Evolutionary conservation across 129 eudicot species (phyloP).

Genomic region (Pittosporum tobira): DNA sequence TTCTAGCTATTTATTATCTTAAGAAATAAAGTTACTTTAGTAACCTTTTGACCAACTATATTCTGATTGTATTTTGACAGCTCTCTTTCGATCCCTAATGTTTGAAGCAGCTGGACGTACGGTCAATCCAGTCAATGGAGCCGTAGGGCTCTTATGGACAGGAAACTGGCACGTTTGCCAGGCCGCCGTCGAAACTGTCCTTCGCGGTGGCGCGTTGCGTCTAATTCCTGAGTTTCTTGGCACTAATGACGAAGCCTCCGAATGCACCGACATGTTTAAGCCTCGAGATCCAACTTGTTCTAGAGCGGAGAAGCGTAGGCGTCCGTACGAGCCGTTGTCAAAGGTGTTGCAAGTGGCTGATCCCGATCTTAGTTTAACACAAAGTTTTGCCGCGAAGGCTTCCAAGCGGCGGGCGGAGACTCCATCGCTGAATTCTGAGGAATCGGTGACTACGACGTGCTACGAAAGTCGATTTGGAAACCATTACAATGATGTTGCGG

Average conservation of each 20-base stretch:
- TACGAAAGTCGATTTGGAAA: slow-evolving; percentile 33
- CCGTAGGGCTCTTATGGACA: slow-evolving; percentile 78
- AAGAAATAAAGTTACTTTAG: too few relatives aligned
- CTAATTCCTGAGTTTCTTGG: slow-evolving; percentile 54
- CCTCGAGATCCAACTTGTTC: slow-evolving; percentile 28
- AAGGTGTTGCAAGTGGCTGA: slow-evolving; percentile 19
- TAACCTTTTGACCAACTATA: background rate
- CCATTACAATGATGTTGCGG: background rate
- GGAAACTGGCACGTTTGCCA: slow-evolving; percentile 96
- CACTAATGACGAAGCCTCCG: slow-evolving; percentile 45
- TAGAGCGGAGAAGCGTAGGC: slow-evolving; percentile 40
- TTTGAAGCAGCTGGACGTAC: slow-evolving; percentile 97
- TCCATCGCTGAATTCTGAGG: slow-evolving; percentile 77
- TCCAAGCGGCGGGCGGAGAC: slow-evolving; percentile 49
- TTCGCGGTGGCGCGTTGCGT: slow-evolving; percentile 65
- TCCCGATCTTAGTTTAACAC: slow-evolving; percentile 52
- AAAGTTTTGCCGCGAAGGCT: slow-evolving; percentile 13
- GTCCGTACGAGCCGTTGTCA: slow-evolving; percentile 16
- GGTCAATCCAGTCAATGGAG: slow-evolving; percentile 88
- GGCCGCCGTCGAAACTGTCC: slow-evolving; percentile 83
- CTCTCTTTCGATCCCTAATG: slow-evolving; percentile 78
- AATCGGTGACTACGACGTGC: slow-evolving; percentile 63
- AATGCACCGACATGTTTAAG: slow-evolving; percentile 20
- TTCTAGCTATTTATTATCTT: too few relatives aligned
- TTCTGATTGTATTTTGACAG: slow-evolving; percentile 23